Conservation (phyloP, 768 basidiomycete genomes). For the Amanita pseudoporphyria region DNA sequence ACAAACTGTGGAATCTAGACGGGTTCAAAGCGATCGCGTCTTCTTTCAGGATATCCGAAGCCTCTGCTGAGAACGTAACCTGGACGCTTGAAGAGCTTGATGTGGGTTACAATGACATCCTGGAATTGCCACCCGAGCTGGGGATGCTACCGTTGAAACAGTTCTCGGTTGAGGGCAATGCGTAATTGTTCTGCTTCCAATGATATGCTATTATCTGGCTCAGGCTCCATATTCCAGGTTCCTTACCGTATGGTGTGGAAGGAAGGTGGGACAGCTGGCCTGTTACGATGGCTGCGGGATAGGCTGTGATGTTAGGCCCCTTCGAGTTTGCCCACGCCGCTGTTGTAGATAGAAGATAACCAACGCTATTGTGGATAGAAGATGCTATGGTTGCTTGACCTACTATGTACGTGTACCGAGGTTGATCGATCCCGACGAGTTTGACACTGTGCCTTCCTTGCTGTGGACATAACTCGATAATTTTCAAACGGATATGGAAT, state of each 20-base stretch:
- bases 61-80: slow-evolving; percentile 34
- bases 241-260: slow-evolving; percentile 79
- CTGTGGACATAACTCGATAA: too few species aligned
- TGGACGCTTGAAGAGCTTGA: slow-evolving; percentile 82
- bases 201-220: not conserved
- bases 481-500: too few species aligned
- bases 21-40: slow-evolving; percentile 52
- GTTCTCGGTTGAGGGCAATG: slow-evolving; percentile 79
- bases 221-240: slow-evolving; percentile 76
- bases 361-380: too few species aligned
- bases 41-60: slow-evolving; percentile 53
- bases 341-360: too few species aligned
- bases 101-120: slow-evolving; percentile 71
- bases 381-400: too few species aligned
- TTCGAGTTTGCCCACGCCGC: too few species aligned
- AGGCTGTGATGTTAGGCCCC: slow-evolving; percentile 27
- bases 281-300: slow-evolving; percentile 69
- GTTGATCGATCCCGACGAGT: too few species aligned
- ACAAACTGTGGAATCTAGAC: slow-evolving; percentile 48
- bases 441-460: too few species aligned
- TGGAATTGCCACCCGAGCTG: slow-evolving; percentile 55
- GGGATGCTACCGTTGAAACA: slow-evolving; percentile 72
- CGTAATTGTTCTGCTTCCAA: slow-evolving; percentile 34
- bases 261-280: slow-evolving; percentile 76
- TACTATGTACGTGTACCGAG: too few species aligned